Base-by-base conservation (phyloP, 2,329 filamentous ascomycete genomes). In the Exserohilum rostratum region DNA sequence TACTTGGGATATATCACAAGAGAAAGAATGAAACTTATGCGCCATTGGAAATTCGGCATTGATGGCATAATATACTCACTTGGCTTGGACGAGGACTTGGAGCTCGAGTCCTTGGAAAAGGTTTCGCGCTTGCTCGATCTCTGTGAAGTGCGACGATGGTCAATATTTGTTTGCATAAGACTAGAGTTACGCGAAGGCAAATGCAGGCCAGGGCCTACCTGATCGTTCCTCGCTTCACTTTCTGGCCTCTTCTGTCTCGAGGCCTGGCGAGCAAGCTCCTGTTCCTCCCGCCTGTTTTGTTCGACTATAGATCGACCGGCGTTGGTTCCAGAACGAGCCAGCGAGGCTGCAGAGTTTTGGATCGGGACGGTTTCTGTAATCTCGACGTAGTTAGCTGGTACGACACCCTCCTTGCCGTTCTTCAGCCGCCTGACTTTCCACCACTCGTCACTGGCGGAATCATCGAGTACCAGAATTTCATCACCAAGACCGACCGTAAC, bases 321-420 rank as follows among this genome's bases (percentile, higher is more conserved):
- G 55, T 86, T 84, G 42, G 87, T 67, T 6, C 86, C 86, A 10
- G 81, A 78, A 34, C 82, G 78, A 38, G 78, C 79, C 25, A 69
- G 49, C 15, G 77, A 67, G 22, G 81, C 75, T 31, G 83, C 78
- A 4, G 83, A 77, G 30, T 78, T 69, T 15, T 81, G 76, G 22
- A 83, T 76, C 7, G 83, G 74, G 20, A 88, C 75, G 11, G 84
- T 84, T 50, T 91, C 91, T 18, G 87, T 93, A 47, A 96, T 81
- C 74, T 99, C 93, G 65, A 99, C 88, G 70, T 98, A 99, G 76
- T 91, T 96, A 80, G 92, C 95, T 12, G 95, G 95, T 7, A 99
- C 93, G 22, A 99, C 95, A 34, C 95, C 95, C 78, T 97, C 91
- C 71, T 92, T 95, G 65, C 91, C 91, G 72, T 92, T 98, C 79